Conservation (phyloP, 768 basidiomycete genomes). For the Tephrocybe rancida region DNA sequence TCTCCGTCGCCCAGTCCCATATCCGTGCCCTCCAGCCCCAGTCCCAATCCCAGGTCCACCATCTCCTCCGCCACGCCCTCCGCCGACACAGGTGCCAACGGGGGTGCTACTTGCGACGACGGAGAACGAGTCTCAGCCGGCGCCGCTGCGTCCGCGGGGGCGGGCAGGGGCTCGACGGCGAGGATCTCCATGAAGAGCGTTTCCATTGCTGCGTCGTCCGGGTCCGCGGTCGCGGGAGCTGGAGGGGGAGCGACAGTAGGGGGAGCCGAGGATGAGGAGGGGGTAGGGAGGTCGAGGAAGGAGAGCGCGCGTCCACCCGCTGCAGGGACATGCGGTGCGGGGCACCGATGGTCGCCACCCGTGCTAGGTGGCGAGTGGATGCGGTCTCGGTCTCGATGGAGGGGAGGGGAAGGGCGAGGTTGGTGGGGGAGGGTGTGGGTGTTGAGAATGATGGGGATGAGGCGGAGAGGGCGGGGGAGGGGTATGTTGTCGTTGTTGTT, state of each 20-base stretch:
- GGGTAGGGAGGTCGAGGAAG: slow-evolving; percentile 21
- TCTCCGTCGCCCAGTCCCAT: slow-evolving; percentile 2
- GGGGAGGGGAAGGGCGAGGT: slow-evolving; percentile 32
- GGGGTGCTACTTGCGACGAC: slow-evolving; percentile 7
- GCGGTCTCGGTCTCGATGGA: slow-evolving; percentile 39
- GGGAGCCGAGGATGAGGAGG: slow-evolving; percentile 25
- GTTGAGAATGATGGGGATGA: slow-evolving; percentile 27
- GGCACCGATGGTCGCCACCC: slow-evolving; percentile 83
- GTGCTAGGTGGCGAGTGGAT: slow-evolving; percentile 97
- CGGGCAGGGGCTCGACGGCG: slow-evolving; percentile 35
- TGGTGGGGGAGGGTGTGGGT: slow-evolving; percentile 28
- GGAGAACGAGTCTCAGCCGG: slow-evolving; percentile 6
- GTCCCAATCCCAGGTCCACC: slow-evolving; percentile 10
- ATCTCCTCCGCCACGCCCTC: slow-evolving; percentile 1
- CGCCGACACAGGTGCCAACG: not conserved
- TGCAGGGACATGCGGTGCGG: slow-evolving; percentile 80
- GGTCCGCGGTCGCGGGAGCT: slow-evolving; percentile 7
- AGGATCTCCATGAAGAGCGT: slow-evolving; percentile 72
- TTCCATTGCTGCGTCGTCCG: slow-evolving; percentile 69
- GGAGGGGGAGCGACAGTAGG: slow-evolving; percentile 6
- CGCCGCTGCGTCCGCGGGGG: slow-evolving; percentile 15
- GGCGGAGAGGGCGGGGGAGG: slow-evolving; percentile 38
- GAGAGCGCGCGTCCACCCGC: slow-evolving; percentile 70
- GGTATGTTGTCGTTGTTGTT: slow-evolving; percentile 30
- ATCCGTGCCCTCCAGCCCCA: slow-evolving; percentile 9